Evolutionary conservation across 371 early-diverging fungal species (phyloP).

Genomic region (Zychaea mexicana): DNA sequence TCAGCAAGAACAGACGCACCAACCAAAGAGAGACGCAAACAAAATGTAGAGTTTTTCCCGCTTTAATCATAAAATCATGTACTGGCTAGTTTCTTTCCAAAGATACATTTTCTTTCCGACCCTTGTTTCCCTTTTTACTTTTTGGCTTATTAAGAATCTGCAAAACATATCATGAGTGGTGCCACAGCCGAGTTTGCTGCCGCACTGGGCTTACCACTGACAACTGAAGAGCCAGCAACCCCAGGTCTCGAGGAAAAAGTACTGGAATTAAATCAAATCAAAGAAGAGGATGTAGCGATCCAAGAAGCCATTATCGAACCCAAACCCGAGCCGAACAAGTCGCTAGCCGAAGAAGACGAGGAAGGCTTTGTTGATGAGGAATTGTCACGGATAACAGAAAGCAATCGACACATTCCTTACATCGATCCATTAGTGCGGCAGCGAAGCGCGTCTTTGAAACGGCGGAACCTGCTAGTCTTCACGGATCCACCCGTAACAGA

Average conservation of each 20-base stretch:
- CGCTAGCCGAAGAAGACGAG: constrained; percentile 10
- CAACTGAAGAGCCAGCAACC: not conserved
- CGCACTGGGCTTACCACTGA: not conserved
- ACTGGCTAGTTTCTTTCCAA: not conserved
- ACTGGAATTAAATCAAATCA: not conserved
- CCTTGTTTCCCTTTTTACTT: not conserved
- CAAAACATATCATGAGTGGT: not conserved
- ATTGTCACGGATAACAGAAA: constrained; percentile 33
- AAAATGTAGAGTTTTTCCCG: not conserved
- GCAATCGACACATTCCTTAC: constrained; percentile 33
- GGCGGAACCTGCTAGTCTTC: constrained; percentile 18
- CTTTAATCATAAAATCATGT: no score
- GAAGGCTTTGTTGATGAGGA: not conserved
- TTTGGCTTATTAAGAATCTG: not conserved
- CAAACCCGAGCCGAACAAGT: constrained; percentile 8
- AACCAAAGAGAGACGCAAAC: not conserved
- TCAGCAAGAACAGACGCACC: no score
- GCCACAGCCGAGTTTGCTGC: not conserved
- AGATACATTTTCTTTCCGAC: not conserved
- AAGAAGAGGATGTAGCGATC: not conserved
- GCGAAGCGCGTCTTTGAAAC: not conserved
- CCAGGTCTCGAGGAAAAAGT: not conserved
- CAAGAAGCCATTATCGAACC: constrained; percentile 12
- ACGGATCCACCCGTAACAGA: constrained; percentile 12
- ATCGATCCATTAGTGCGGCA: not conserved